phyloP scores from a whole-genome alignment of 2,329 filamentous ascomycete species.

The Gremmenia infestans region DNA sequence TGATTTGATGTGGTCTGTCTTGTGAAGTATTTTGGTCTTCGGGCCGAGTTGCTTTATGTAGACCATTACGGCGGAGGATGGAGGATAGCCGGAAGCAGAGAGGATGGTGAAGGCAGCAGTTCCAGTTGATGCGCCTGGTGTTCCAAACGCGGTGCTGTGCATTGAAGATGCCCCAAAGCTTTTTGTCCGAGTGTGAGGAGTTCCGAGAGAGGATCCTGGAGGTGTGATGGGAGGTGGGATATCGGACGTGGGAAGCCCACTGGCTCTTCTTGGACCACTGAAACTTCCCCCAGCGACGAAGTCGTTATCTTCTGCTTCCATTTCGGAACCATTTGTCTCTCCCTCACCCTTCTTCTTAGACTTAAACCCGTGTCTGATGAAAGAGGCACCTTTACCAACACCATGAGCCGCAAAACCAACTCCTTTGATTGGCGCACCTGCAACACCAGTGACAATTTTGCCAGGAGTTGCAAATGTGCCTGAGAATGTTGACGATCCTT shows the following conservation, averaged over 20 bases:
- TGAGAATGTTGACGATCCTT: constrained; percentile 89
- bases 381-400: constrained; percentile 84
- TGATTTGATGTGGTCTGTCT: constrained; percentile 86
- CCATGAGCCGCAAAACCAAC: constrained; percentile 61
- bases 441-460: constrained; percentile 76
- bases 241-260: constrained; percentile 12
- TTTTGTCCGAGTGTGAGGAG: constrained; percentile 41
- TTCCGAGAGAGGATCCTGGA: constrained; percentile 20
- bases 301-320: constrained; percentile 38
- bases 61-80: constrained; percentile 74
- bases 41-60: constrained; percentile 60
- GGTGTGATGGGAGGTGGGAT: constrained; percentile 22
- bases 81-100: constrained; percentile 71
- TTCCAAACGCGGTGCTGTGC: constrained; percentile 55
- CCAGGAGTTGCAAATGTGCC: constrained; percentile 84
- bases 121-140: constrained; percentile 55
- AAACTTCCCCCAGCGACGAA: constrained; percentile 29
- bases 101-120: constrained; percentile 77
- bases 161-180: constrained; percentile 62
- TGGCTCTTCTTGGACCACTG: constrained; percentile 17
- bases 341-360: constrained; percentile 59
- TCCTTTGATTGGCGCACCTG: constrained; percentile 90
- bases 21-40: constrained; percentile 76
- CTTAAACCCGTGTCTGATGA: constrained; percentile 80
- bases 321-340: constrained; percentile 34